Percentiles rank a stretch among this genome's conserved stretches.
phyloP scores from a whole-genome alignment of 805 yeast species.

The Candida ortonii region DNA sequence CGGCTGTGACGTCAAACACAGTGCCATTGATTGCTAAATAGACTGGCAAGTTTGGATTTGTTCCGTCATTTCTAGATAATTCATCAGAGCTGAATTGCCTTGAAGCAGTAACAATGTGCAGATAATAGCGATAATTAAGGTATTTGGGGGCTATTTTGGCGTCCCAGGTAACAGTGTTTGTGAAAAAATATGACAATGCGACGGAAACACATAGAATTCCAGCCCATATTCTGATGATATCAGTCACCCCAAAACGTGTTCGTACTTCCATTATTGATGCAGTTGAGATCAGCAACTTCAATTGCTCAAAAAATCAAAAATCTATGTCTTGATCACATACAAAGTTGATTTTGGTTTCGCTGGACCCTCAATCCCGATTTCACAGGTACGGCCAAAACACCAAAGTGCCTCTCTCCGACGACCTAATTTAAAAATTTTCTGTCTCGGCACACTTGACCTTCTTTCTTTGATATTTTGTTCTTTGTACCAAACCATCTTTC shows the following conservation, averaged over 20 bases:
- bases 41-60: constrained; percentile 46
- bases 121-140: constrained; percentile 3
- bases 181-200: constrained; percentile 54
- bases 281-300: neutral
- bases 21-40: constrained; percentile 58
- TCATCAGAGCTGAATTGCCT: constrained; percentile 42
- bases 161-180: constrained; percentile 57
- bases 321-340: too few relatives aligned
- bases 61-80: constrained; percentile 51
- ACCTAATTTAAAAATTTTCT: constrained; percentile 10
- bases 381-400: too few relatives aligned
- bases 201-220: constrained; percentile 49
- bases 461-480: constrained; percentile 13
- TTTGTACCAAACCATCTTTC: constrained; percentile 34
- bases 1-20: constrained; percentile 61
- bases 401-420: constrained; percentile 5
- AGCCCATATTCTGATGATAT: constrained; percentile 36
- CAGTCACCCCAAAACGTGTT: constrained; percentile 1
- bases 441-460: too few relatives aligned
- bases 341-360: too few relatives aligned
- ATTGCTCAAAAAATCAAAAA: too few relatives aligned
- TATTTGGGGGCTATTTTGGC: constrained; percentile 35
- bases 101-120: constrained; percentile 1
- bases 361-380: too few relatives aligned
- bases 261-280: constrained; percentile 1